Conservation (phyloP, 2,329 filamentous ascomycete species). For the Orbilia quercus region DNA sequence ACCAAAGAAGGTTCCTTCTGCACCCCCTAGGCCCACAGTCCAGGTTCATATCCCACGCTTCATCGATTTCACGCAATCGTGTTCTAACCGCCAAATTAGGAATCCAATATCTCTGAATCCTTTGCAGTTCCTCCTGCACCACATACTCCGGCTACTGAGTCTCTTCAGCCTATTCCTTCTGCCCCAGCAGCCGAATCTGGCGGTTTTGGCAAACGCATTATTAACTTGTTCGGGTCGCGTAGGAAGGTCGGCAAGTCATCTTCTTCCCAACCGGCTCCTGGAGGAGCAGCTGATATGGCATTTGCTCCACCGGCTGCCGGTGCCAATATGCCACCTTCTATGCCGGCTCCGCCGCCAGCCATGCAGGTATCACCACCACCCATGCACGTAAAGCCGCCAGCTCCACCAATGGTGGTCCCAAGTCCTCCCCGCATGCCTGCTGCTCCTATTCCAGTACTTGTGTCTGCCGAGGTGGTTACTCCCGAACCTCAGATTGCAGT, state of each 20-base stretch:
- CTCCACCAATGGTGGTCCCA: neutral
- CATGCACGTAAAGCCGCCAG: neutral
- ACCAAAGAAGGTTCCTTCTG: conserved; percentile 1
- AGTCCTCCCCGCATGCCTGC: neutral
- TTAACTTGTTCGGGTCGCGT: no score
- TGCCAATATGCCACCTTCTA: neutral
- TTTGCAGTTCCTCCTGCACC: neutral
- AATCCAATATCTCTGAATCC: neutral
- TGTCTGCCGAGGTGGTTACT: neutral
- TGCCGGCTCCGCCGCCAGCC: neutral
- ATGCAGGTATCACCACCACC: neutral
- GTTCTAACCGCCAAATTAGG: neutral
- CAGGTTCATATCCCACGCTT: neutral
- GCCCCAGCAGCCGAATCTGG: neutral
- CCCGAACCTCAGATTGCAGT: neutral
- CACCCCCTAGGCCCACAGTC: neutral
- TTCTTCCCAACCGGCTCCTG: neutral
- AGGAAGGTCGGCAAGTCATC: no score
- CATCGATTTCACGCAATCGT: neutral
- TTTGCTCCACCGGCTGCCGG: neutral
- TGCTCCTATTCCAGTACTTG: neutral
- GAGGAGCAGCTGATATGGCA: neutral
- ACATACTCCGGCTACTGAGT: neutral
- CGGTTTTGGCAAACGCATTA: neutral
- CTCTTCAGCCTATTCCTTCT: neutral